These are phyloP conservation scores for Picea glauca DNA, from an alignment of 75 land plant species.

Conservation along the genomic window DNA sequence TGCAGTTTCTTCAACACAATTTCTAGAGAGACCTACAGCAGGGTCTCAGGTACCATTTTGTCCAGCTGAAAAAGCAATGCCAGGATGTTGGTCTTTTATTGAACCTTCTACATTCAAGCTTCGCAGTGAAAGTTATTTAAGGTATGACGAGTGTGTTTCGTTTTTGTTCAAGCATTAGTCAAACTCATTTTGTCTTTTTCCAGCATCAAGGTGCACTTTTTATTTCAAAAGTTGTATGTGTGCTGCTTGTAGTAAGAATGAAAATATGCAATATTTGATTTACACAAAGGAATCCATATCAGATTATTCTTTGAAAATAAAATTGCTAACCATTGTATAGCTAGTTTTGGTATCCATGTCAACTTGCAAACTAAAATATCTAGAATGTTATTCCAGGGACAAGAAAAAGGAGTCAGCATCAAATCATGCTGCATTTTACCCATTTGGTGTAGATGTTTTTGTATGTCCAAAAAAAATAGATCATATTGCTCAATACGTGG, in stretches of 20 bases:
- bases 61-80: constrained; percentile 41
- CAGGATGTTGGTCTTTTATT: constrained; percentile 62
- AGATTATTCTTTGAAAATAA: background rate
- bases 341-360: background rate
- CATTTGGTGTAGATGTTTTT: constrained; percentile 88
- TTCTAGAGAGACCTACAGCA: constrained; percentile 66
- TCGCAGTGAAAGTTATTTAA: constrained; percentile 53
- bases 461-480: constrained; percentile 64
- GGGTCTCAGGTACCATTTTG: constrained; percentile 71
- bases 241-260: constrained; percentile 1
- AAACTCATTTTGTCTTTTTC: background rate
- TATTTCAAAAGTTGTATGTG: background rate
- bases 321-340: background rate
- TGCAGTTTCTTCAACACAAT: constrained; percentile 45
- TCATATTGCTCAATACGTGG: constrained; percentile 83
- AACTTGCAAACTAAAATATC: constrained; percentile 3
- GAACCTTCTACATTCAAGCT: constrained; percentile 68
- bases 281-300: no score
- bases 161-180: constrained; percentile 2
- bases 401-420: constrained; percentile 78
- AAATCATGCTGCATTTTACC: constrained; percentile 65
- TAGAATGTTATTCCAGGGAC: constrained; percentile 49
- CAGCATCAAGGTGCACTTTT: background rate
- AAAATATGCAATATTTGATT: background rate
- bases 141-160: constrained; percentile 18